Conservation (phyloP, 2,329 filamentous ascomycete species). For the Acephala macrosclerotiorum region DNA sequence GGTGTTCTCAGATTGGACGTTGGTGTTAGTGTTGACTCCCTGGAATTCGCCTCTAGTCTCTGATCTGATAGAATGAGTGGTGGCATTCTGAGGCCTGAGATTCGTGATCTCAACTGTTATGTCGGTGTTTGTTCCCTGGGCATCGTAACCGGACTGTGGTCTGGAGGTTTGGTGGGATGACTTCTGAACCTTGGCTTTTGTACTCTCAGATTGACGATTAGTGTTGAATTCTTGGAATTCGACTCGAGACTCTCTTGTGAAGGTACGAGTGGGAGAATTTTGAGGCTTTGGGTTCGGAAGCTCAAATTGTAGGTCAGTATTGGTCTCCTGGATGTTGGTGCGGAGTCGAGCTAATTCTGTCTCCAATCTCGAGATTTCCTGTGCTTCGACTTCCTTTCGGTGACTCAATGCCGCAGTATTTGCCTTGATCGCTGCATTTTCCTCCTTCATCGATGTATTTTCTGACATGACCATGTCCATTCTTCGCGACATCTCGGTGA, state of each 20-base stretch:
- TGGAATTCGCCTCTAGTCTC: neutral
- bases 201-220: neutral
- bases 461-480: neutral
- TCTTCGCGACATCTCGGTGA: conserved; percentile 7
- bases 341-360: conserved; percentile 1
- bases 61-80: neutral
- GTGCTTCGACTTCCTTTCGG: neutral
- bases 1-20: neutral
- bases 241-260: neutral
- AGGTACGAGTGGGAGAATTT: neutral
- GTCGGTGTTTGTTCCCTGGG: neutral
- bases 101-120: neutral
- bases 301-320: neutral
- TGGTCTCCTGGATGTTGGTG: neutral
- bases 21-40: neutral
- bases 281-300: neutral
- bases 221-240: neutral
- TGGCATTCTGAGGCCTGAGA: neutral
- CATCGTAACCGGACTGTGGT: neutral
- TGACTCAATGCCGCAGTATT: neutral
- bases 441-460: neutral
- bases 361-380: conserved; percentile 1
- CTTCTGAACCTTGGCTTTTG: neutral
- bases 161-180: neutral
- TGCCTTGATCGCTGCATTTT: neutral